These are phyloP conservation scores for Triadica sebifera DNA, from an alignment of 345 rosid species.

Conservation along the genomic window DNA sequence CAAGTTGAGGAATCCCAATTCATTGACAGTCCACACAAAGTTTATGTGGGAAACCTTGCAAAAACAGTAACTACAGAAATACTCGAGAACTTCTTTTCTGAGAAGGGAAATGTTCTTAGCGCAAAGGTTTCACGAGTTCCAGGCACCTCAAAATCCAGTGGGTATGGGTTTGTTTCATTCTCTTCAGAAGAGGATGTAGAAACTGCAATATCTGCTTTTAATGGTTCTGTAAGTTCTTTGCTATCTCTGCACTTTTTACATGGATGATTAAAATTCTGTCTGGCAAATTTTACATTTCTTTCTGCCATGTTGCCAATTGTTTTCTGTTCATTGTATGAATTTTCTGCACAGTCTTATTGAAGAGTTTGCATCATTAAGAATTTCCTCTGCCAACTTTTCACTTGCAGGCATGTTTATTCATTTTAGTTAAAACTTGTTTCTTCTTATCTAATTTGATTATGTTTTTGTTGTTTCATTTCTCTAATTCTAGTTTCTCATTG, in stretches of 20 bases:
- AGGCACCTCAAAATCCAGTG: constrained; percentile 80
- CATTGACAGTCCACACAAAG: constrained; percentile 66
- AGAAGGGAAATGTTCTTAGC: constrained; percentile 71
- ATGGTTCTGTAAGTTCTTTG: constrained; percentile 63
- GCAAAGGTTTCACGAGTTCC: constrained; percentile 82
- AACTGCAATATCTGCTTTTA: constrained; percentile 64
- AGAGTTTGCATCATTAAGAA: neutral
- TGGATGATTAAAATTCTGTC: neutral
- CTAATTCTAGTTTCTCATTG: constrained; percentile 19
- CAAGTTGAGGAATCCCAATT: constrained; percentile 72
- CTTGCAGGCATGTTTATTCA: neutral
- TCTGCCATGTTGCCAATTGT: neutral
- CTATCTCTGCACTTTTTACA: neutral
- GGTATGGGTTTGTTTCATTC: constrained; percentile 82
- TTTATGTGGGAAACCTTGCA: constrained; percentile 86
- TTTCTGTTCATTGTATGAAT: neutral
- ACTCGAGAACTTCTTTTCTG: constrained; percentile 59
- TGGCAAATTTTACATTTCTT: neutral
- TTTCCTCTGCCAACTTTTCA: neutral
- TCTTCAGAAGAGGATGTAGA: constrained; percentile 78
- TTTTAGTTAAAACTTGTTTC: neutral
- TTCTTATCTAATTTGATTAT: neutral
- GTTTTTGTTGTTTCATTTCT: neutral
- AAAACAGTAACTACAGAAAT: constrained; percentile 68
- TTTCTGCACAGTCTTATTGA: neutral